Evolutionary conservation across 2,329 filamentous ascomycete genomes (phyloP), one percentile per base, ranked within the genome.

Genomic region (Colletotrichum zoysiae): DNA sequence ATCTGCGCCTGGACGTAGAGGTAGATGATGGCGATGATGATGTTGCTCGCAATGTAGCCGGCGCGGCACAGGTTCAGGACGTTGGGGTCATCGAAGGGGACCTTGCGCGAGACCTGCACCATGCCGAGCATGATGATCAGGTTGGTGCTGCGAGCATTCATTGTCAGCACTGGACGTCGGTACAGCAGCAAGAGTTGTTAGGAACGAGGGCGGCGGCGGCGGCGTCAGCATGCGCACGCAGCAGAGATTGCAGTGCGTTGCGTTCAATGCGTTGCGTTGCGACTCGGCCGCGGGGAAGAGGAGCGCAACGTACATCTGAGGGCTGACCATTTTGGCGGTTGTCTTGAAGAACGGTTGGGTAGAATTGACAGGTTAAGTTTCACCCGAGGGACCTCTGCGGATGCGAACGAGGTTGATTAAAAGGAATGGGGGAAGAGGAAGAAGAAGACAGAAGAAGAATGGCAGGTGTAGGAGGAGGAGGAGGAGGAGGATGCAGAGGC

Each of bases 61-160:
- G 83, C 86, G 77, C 88, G 88, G 76, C 88, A 86, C 42, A 83
- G 78, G 80, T 88, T 89, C 76, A 90, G 86, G 26, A 88, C 85
- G 58, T 84, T 82, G 56, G 88, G 94, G 80, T 98, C 92, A 40
- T 98, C 95, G 79, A 98, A 97, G 60, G 95, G 94, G 74, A 99
- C 91, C 84, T 92, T 94, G 90, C 98, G 98, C 78, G 95, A 93
- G 74, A 97, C 93, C 88, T 98, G 95, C 94, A 98, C 98, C 92
- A 98, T 97, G 81, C 93, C 93, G 77, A 97, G 90, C 86, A 97
- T 95, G 91, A 97, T 95, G 86, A 94, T 87, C 82, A 97, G 88
- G 89, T 97, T 97, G 83, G 93, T 94, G 79, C 95, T 97, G 83
- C 76, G 74, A 66, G 74, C 74, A 53, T 42, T 67, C 74, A 53